Evolutionary conservation across 148 eudicot species (phyloP), one percentile per base, ranked within the genome.

Genomic region (Vaccinium vitisidaea): DNA sequence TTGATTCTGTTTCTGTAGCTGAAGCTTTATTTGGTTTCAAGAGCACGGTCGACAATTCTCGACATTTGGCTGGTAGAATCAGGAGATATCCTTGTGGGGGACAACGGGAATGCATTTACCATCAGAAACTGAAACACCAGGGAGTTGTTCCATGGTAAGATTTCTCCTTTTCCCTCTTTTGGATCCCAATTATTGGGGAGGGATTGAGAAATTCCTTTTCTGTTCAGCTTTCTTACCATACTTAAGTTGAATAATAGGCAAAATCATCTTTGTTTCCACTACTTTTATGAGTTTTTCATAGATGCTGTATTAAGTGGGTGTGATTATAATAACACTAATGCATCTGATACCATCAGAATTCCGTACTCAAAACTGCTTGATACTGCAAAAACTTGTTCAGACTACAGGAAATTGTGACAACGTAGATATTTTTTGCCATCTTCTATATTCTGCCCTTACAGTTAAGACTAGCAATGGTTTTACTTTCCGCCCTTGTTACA

Each of bases 1-100:
- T 71, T 53, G 32, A 30, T 83, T 74, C 5, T 56, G 19, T 53
- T 55, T 27, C 7, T 75, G 73, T 75, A 83, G 85, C 70, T 16
- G 85, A 83, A 83, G 85, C 85, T 58, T 83, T 39, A 8, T 48
- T 75, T 76, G 54, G 73, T 83, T 75, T 58, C 80, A 74, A 83
- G 53, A 83, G 85, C 80, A 61, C 75, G n/a, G 80, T 43, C 6
- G 70, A 73, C 69, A 43, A 43, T 56, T 83, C 85, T 43, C 54
- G 48, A 19, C 69, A 75, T 14, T 83, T 75, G 27, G 73, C 54
- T 25, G 46, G 85, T 43, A 83, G 56, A 75, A 75, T 83, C 71
- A 56, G 70, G 80, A 73, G 80, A 74, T 73, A 74, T 73, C 79
- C 79, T 14, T 82, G 84, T 82, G 65, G 10, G 49, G 48, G 65